Evolutionary conservation across 2,329 filamentous ascomycete species (phyloP).

Genomic region (Alternaria incomplexa): DNA sequence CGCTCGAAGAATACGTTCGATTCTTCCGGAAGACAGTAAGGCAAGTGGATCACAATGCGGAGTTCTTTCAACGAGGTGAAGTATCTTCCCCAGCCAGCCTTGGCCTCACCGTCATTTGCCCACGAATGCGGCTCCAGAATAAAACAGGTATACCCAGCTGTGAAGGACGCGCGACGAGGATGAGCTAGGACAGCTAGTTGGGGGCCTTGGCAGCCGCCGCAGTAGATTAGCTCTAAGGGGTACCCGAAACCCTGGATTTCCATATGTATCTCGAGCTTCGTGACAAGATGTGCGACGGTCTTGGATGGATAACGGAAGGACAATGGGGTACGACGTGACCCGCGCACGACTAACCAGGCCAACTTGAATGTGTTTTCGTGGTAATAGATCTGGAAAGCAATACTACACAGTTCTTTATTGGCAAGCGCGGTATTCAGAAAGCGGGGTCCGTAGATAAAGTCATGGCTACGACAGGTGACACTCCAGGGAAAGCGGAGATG

Average conservation of each 20-base stretch:
- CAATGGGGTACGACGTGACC: background rate
- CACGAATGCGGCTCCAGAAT: background rate
- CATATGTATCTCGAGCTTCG: background rate
- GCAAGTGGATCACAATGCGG: background rate
- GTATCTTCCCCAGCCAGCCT: background rate
- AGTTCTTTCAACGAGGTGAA: background rate
- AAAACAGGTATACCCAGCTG: background rate
- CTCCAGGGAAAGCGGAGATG: background rate
- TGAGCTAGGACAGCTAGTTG: background rate
- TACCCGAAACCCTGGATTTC: background rate
- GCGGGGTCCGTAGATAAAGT: background rate
- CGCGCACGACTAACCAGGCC: background rate
- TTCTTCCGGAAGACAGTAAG: background rate
- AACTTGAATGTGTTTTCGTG: background rate
- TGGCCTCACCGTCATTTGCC: background rate
- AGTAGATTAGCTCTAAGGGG: background rate
- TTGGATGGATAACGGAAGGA: background rate
- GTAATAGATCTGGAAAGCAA: background rate
- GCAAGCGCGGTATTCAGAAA: background rate
- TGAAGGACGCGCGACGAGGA: background rate
- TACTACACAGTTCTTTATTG: background rate
- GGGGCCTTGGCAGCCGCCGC: background rate
- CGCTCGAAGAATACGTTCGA: background rate
- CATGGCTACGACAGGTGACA: background rate
- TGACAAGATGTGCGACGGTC: background rate